Conservation (phyloP, 1,284 basidiomycete species). For the Schizopora paradoxa region DNA sequence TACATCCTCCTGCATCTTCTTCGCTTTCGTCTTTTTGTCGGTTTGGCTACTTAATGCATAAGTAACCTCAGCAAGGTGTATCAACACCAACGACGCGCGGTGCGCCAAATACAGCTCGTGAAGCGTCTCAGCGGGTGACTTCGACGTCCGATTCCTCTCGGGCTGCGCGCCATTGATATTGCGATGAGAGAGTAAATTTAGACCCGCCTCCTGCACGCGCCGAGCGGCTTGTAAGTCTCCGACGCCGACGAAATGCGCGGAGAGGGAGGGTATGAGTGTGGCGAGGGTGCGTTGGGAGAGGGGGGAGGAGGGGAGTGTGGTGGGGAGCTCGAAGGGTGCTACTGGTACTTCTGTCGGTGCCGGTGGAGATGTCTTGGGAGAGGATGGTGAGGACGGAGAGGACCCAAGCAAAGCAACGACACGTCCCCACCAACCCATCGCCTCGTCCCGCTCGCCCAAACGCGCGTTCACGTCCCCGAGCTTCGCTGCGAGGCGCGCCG, state of each 20-base stretch:
- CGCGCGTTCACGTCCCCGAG: constrained; percentile 59
- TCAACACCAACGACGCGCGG: constrained; percentile 63
- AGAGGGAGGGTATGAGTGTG: constrained; percentile 63
- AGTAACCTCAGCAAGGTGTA: constrained; percentile 73
- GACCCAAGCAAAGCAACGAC: constrained; percentile 44
- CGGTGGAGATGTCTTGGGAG: constrained; percentile 21
- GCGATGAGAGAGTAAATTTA: constrained; percentile 67
- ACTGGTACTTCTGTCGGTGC: not conserved
- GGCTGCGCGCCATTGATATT: no score
- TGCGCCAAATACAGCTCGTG: constrained; percentile 69
- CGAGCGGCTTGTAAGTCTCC: constrained; percentile 65
- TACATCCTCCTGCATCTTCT: constrained; percentile 5
- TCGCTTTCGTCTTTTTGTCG: constrained; percentile 21
- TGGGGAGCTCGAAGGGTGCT: constrained; percentile 29
- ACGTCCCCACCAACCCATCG: constrained; percentile 61
- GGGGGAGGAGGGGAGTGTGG: constrained; percentile 47
- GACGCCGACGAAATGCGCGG: constrained; percentile 63
- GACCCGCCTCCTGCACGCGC: constrained; percentile 58
- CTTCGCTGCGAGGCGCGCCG: constrained; percentile 49
- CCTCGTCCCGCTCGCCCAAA: constrained; percentile 46
- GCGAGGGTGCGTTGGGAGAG: constrained; percentile 64
- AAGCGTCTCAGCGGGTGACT: constrained; percentile 51
- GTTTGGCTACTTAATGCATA: constrained; percentile 48
- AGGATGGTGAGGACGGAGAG: constrained; percentile 19
- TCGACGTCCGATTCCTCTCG: constrained; percentile 22